phyloP scores from a whole-genome alignment of 257 asterid species.

The Solanum pinnatisectum region DNA sequence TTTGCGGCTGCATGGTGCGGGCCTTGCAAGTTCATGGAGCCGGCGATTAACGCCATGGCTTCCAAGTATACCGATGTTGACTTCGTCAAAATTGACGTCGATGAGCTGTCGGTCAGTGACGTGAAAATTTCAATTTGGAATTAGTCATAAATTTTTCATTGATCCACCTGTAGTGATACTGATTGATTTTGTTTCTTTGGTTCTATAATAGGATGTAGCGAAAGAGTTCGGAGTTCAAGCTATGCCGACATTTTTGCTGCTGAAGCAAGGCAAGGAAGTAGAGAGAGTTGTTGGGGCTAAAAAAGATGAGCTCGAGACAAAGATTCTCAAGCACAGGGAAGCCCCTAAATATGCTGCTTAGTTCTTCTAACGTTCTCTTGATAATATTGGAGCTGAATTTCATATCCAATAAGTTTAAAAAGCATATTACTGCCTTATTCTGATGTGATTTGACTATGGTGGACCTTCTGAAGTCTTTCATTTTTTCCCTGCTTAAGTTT shows the following conservation, averaged over 20 bases:
- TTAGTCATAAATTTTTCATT: background rate
- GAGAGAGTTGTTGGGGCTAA: slow-evolving; percentile 63
- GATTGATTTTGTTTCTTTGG: background rate
- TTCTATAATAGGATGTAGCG: slow-evolving; percentile 48
- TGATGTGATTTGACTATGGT: background rate
- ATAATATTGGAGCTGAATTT: background rate
- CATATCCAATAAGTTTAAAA: background rate
- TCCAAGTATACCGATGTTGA: slow-evolving; percentile 54
- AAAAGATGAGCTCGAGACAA: slow-evolving; percentile 69
- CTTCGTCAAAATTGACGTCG: slow-evolving; percentile 79
- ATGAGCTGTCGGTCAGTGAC: slow-evolving; percentile 54
- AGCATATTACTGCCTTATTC: background rate
- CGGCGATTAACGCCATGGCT: slow-evolving; percentile 47
- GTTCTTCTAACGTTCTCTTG: background rate
- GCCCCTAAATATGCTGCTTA: slow-evolving; percentile 89
- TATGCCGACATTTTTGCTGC: slow-evolving; percentile 78
- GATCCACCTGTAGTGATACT: background rate
- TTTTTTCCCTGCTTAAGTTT: background rate
- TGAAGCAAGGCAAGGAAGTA: slow-evolving; percentile 78
- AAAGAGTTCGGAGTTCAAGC: slow-evolving; percentile 61
- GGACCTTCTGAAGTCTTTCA: background rate
- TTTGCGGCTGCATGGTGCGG: slow-evolving; percentile 92
- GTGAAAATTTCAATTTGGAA: background rate
- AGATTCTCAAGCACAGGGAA: slow-evolving; percentile 61
- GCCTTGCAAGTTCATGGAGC: slow-evolving; percentile 83